Conservation (phyloP, 1,139 yeast species). For the Pichia terricola region DNA sequence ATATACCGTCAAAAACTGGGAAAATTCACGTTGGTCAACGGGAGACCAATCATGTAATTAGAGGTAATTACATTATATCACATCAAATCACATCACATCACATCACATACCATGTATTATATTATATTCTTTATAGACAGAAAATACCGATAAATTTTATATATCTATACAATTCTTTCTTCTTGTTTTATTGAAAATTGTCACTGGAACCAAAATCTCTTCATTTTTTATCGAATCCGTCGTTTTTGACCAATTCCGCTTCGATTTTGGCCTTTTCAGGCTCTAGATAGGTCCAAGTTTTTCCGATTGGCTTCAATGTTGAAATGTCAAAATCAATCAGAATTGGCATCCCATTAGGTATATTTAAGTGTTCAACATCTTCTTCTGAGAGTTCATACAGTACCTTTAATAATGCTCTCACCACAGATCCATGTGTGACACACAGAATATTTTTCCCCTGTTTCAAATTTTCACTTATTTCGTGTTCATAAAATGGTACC, state of each 20-base stretch:
- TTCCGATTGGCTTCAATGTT: constrained; percentile 7
- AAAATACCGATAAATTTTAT: too few relatives aligned
- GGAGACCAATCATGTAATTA: too few relatives aligned
- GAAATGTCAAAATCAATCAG: constrained; percentile 31
- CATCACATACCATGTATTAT: too few relatives aligned
- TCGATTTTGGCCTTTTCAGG: constrained; percentile 59
- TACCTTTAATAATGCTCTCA: constrained; percentile 56
- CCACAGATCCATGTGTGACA: constrained; percentile 72
- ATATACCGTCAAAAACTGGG: constrained; percentile 48
- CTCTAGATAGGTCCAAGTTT: constrained; percentile 51
- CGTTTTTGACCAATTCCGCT: constrained; percentile 54
- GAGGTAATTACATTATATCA: too few relatives aligned
- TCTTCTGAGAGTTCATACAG: constrained; percentile 47
- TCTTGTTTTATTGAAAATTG: constrained; percentile 13
- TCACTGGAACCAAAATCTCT: constrained; percentile 3
- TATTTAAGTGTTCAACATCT: constrained; percentile 57
- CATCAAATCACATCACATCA: constrained; percentile 3
- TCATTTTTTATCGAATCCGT: constrained; percentile 31
- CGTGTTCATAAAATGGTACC: constrained; percentile 41
- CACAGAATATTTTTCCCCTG: constrained; percentile 38
- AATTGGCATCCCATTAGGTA: constrained; percentile 72
- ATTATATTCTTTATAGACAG: too few relatives aligned
- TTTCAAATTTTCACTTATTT: constrained; percentile 31
- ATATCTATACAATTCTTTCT: too few relatives aligned
- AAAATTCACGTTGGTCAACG: constrained; percentile 37